These are phyloP conservation scores for Incumbomyces delicatus DNA, from an alignment of 2,329 filamentous ascomycete genomes.

Conservation along the genomic window DNA sequence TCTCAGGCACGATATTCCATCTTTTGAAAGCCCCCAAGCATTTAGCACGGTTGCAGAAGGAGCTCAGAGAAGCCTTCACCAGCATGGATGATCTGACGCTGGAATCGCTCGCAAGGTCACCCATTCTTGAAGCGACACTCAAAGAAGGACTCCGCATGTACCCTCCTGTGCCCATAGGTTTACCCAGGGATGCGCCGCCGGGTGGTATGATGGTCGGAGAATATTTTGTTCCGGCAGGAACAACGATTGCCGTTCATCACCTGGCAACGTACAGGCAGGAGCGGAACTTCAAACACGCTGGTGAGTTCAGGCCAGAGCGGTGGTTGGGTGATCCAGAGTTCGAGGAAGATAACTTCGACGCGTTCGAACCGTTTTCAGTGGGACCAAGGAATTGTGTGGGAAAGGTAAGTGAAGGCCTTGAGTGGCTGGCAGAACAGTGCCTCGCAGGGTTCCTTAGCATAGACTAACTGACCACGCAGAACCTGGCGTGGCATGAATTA, in stretches of 20 bases:
- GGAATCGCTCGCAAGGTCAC: not conserved
- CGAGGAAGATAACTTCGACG: not conserved
- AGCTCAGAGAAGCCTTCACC: constrained; percentile 19
- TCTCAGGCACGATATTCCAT: constrained; percentile 32
- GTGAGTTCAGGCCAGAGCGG: constrained; percentile 7
- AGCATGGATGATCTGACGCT: constrained; percentile 31
- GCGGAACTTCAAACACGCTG: constrained; percentile 2
- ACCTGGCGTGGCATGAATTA: constrained; percentile 3
- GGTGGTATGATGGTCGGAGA: constrained; percentile 6
- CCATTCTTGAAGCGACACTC: constrained; percentile 20
- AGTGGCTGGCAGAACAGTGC: too few relatives aligned
- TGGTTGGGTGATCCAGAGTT: constrained; percentile 7
- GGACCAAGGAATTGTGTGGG: constrained; percentile 7
- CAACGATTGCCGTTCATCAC: not conserved
- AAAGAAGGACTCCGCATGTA: constrained; percentile 26
- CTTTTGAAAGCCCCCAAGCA: constrained; percentile 31
- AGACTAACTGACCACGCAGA: not conserved
- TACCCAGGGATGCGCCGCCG: constrained; percentile 22
- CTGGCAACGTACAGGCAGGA: constrained; percentile 2
- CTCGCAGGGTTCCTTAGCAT: too few relatives aligned
- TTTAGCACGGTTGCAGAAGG: constrained; percentile 30
- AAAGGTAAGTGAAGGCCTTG: not conserved
- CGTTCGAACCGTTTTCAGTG: constrained; percentile 3
- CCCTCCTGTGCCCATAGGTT: constrained; percentile 24
- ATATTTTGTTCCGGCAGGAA: constrained; percentile 17